Conservation (phyloP, 192 early-diverging fungal genomes). For the Coemansia sp. region DNA sequence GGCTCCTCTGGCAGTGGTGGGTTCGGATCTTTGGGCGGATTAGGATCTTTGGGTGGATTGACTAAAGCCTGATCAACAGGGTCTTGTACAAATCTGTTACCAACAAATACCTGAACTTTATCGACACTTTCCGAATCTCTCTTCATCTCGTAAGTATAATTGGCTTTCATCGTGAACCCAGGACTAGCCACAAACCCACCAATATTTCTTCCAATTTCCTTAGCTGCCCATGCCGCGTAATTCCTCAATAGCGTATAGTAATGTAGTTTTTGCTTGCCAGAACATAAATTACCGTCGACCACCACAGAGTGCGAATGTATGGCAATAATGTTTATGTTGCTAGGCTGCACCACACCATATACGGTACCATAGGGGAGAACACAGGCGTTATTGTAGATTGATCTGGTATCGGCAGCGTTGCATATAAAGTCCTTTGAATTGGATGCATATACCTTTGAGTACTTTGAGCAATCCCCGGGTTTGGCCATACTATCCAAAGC, state of each 20-base stretch:
- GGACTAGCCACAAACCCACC: constrained; percentile 32
- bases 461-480: constrained; percentile 31
- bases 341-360: constrained; percentile 39
- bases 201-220: constrained; percentile 23
- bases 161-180: constrained; percentile 19
- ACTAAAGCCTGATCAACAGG: constrained; percentile 16
- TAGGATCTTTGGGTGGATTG: neutral
- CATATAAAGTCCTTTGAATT: constrained; percentile 46
- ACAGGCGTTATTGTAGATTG: constrained; percentile 29
- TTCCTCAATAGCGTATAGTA: constrained; percentile 51
- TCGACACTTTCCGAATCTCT: constrained; percentile 9
- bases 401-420: constrained; percentile 22
- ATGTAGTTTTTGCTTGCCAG: constrained; percentile 30
- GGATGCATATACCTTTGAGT: constrained; percentile 26
- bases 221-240: constrained; percentile 46
- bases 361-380: constrained; percentile 45
- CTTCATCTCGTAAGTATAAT: constrained; percentile 31
- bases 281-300: constrained; percentile 40
- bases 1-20: neutral
- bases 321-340: constrained; percentile 28
- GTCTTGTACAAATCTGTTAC: constrained; percentile 35
- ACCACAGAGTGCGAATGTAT: constrained; percentile 43
- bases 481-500: constrained; percentile 19
- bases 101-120: constrained; percentile 30
- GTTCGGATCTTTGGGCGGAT: neutral